phyloP scores from a whole-genome alignment of 2,329 filamentous ascomycete species.

The Achaetomium macrosporum region DNA sequence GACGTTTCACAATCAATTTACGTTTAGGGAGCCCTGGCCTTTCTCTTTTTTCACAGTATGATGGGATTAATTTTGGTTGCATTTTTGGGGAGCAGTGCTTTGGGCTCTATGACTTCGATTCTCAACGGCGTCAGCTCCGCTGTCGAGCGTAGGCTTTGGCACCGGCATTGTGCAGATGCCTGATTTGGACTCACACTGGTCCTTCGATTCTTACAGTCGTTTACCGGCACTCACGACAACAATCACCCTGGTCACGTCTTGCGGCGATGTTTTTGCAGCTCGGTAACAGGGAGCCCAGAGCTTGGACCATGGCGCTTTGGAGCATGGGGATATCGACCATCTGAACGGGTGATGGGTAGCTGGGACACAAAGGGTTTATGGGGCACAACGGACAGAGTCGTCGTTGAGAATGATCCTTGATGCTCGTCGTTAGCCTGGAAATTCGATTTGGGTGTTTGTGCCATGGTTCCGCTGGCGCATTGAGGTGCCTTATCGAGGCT shows the following conservation, averaged over 20 bases:
- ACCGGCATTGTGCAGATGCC: background rate
- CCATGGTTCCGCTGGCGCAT: background rate
- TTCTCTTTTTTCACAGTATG: slow-evolving; percentile 8
- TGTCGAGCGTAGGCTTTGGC: no score
- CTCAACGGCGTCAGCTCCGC: background rate
- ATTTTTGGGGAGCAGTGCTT: slow-evolving; percentile 13
- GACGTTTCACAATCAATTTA: slow-evolving; percentile 9
- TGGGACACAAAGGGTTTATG: background rate
- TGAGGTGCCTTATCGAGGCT: background rate
- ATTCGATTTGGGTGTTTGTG: background rate
- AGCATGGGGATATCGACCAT: slow-evolving; percentile 6
- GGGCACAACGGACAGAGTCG: background rate
- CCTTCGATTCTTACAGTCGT: slow-evolving; percentile 17
- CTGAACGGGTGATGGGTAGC: slow-evolving; percentile 1
- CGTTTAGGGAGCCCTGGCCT: slow-evolving; percentile 4
- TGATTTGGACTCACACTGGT: background rate
- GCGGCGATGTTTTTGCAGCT: slow-evolving; percentile 4
- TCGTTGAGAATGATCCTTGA: background rate
- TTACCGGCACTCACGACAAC: slow-evolving; percentile 10
- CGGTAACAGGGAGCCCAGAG: slow-evolving; percentile 15
- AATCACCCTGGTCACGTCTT: background rate
- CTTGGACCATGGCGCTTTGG: background rate
- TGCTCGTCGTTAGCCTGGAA: background rate
- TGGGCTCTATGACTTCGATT: slow-evolving; percentile 6
- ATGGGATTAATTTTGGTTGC: slow-evolving; percentile 14